These are phyloP conservation scores for Asterophora lycoperdoides DNA, from an alignment of 768 basidiomycete species.

Conservation along the genomic window DNA sequence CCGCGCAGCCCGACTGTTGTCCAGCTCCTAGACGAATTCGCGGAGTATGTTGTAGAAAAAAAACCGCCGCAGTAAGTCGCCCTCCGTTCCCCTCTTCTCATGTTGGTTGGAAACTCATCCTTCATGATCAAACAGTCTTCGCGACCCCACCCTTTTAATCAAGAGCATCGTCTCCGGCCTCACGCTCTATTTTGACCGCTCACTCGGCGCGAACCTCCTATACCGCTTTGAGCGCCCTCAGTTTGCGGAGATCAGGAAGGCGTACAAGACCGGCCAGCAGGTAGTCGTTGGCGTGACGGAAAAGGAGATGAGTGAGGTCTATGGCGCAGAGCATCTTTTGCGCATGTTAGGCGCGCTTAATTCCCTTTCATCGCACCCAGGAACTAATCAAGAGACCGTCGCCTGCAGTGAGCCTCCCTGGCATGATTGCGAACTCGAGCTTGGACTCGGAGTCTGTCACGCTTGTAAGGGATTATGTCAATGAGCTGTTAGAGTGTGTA, in stretches of 20 bases:
- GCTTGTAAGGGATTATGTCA: conserved; percentile 84
- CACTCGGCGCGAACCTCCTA: conserved; percentile 82
- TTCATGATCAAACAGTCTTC: conserved; percentile 42
- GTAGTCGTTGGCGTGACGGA: conserved; percentile 56
- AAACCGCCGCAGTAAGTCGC: conserved; percentile 44
- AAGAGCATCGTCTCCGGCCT: conserved; percentile 84
- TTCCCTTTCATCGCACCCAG: background rate
- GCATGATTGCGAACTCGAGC: conserved; percentile 84
- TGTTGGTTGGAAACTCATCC: background rate
- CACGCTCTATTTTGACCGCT: conserved; percentile 89
- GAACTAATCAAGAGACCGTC: conserved; percentile 9
- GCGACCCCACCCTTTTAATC: conserved; percentile 64
- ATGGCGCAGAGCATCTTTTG: conserved; percentile 92
- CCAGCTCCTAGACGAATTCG: conserved; percentile 75
- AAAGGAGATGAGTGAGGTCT: conserved; percentile 84
- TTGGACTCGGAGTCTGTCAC: conserved; percentile 85
- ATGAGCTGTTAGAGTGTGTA: conserved; percentile 75
- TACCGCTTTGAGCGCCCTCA: conserved; percentile 96
- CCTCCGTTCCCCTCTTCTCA: background rate
- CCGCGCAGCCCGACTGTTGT: conserved; percentile 78
- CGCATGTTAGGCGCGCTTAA: conserved; percentile 75
- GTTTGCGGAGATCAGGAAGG: conserved; percentile 73
- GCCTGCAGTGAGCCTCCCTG: conserved; percentile 77
- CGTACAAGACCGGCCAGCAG: conserved; percentile 68
- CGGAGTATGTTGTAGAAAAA: conserved; percentile 50